Conservation (phyloP, 192 early-diverging fungal genomes). For the Mortierella claussenii region DNA sequence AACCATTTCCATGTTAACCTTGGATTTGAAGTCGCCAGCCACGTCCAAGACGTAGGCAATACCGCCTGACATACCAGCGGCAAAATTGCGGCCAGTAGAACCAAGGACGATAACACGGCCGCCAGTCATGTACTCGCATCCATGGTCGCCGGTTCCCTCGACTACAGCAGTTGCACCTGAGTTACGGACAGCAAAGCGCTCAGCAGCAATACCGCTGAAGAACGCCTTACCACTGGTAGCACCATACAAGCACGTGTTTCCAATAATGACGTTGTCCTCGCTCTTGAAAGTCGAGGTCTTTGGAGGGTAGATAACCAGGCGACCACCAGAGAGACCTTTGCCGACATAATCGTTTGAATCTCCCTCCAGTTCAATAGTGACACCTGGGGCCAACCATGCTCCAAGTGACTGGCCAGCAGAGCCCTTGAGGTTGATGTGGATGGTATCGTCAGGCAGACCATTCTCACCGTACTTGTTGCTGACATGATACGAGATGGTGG, state of each 20-base stretch:
- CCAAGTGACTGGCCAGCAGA: conserved; percentile 97
- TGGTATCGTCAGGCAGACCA: conserved; percentile 88
- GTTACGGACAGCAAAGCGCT: conserved; percentile 98
- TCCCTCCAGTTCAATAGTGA: conserved; percentile 93
- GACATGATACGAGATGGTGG: conserved; percentile 92
- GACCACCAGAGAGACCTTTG: conserved; percentile 97
- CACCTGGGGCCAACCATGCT: conserved; percentile 91
- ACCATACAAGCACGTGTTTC: conserved; percentile 98
- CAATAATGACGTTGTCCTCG: conserved; percentile 92
- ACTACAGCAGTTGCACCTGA: conserved; percentile 96
- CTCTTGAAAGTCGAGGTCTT: conserved; percentile 80
- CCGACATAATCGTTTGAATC: conserved; percentile 99
- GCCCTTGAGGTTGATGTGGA: conserved; percentile 87
- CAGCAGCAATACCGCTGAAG: conserved; percentile 94
- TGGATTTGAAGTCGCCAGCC: conserved; percentile 67
- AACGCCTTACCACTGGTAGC: conserved; percentile 93
- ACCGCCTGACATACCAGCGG: conserved; percentile 98
- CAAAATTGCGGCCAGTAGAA: conserved; percentile 94
- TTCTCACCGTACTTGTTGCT: conserved; percentile 79
- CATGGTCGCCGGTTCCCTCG: conserved; percentile 98
- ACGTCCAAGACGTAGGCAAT: conserved; percentile 93
- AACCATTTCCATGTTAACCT: conserved; percentile 94
- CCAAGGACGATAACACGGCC: conserved; percentile 93
- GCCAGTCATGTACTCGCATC: conserved; percentile 99
- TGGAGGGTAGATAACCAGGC: conserved; percentile 90